Base-by-base conservation (phyloP, 2,329 filamentous ascomycete genomes). In the Graphilbum fragrans region DNA sequence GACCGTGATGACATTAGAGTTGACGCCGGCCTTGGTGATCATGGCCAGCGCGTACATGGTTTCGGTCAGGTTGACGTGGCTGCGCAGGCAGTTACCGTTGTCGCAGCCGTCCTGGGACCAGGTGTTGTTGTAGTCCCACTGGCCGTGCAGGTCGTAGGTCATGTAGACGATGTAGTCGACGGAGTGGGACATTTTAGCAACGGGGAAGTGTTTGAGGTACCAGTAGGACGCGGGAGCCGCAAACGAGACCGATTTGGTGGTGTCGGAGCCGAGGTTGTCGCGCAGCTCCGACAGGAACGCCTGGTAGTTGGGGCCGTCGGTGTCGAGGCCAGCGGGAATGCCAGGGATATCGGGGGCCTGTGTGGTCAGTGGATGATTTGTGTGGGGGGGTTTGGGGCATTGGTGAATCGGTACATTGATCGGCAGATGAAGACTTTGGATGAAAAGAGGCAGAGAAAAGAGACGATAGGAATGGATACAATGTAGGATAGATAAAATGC, bases 41-140 rank as follows among this genome's bases (percentile, higher is more conserved):
- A 64, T 64, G 18, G 54, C 46, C 1, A 64, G 46, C 1, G 59
- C 45, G 4, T 48, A 40, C 4, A 48, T 40, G 1, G 57, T 63
- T 41, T 63, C 59, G 0, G 62, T 64, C 21, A 51, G 23, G 46
- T 65, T 65, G 19, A 63, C 51, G 35, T 63, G 56, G 3, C 48
- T 53, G 2, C 62, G 49, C 2, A 60, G 47, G 31, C 56, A 60
- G 44, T 51, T 55, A 2, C 57, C 53, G 0, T 31, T 39, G 2
- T 38, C 19, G 40, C 62, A 65, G 8, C 56, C 58, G 3, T 44
- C 38, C 20, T 41, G 32, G 2, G 39, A 16, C 12, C 33, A 42
- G 18, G 33, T n/a, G 38, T 42, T 49, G 29, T 48, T 52, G 20
- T 52, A 53, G 42, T 63, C 61, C 60, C 60, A 65, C 41, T 65